Evolutionary conservation across 176 grass and related monocot species (phyloP), one percentile per base, ranked within the genome.

Genomic region (Triticum turgidum): DNA sequence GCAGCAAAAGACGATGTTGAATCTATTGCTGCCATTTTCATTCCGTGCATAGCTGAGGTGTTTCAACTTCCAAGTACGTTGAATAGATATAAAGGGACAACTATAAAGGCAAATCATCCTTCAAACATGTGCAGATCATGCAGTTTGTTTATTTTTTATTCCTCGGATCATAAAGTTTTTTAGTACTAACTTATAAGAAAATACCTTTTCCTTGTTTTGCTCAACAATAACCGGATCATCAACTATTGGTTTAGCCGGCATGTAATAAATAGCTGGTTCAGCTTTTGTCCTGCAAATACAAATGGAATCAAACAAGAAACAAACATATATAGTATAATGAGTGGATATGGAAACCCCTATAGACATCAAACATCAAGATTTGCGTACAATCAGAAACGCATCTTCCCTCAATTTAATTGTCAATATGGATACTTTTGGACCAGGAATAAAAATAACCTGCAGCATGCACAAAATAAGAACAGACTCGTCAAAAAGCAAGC

Each of bases 371-470:
- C 68, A 87, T 85, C 84, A 85, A 92, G 64, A 86, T 90, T 85
- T 87, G 80, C 88, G 86, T 84, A 93, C 86, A 93, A 91, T 83
- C 79, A 95, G 91, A 90, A 95, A 94, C 33, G 90, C 84, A 99
- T 94, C 97, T 99, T 92, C 92, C 91, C 89, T 88, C 83, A 93
- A 99, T 86, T 95, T 91, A 95, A 95, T 98, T 96, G 94, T 94
- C 97, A 96, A 94, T 94, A 98, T 91, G 96, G 83, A 98, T 84
- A 95, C 91, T 92, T 94, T 95, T 90, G 95, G 92, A 84, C 92
- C 92, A 96, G 93, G 79, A 96, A 91, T 94, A 99, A 98, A 96
- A 99, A 92, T 99, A 99, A 99, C 97, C 97, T 99, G 91, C 93
- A 95, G 67, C 25, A 70, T 66, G 61, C 71, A 88, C 72, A 91